These are phyloP conservation scores for Xanthoconium purpureum DNA, from an alignment of 768 basidiomycete genomes.

Conservation along the genomic window DNA sequence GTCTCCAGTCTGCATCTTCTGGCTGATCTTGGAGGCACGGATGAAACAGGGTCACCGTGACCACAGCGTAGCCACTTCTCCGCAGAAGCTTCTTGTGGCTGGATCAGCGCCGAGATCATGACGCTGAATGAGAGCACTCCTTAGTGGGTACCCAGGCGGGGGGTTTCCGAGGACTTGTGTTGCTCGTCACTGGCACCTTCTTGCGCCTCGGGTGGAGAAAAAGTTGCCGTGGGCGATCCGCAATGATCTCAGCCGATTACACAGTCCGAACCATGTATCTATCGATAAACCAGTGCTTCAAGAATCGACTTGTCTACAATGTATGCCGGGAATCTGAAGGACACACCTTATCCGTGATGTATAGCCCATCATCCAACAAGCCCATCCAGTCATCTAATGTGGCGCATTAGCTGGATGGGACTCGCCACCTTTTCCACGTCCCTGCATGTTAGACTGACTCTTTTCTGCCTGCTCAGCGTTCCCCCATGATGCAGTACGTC, in stretches of 20 bases:
- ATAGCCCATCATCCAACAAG: background rate
- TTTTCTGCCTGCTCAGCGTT: slow-evolving; percentile 49
- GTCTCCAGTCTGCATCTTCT: background rate
- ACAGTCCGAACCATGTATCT: background rate
- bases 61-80: background rate
- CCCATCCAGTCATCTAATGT: background rate
- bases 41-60: slow-evolving; percentile 1
- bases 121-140: background rate
- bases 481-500: slow-evolving; percentile 47
- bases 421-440: slow-evolving; percentile 63
- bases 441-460: slow-evolving; percentile 86
- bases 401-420: background rate
- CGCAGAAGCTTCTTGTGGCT: background rate
- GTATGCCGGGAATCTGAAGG: background rate
- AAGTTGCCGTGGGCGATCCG: background rate
- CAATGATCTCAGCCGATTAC: background rate
- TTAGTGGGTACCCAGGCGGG: background rate
- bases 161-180: slow-evolving; percentile 2
- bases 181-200: background rate
- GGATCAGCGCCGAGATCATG: background rate
- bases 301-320: background rate
- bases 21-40: background rate
- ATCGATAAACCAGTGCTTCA: background rate
- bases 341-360: background rate
- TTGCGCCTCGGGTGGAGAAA: background rate